These are phyloP conservation scores for Ballota nigra DNA, from an alignment of 257 asterid species.

Conservation along the genomic window DNA sequence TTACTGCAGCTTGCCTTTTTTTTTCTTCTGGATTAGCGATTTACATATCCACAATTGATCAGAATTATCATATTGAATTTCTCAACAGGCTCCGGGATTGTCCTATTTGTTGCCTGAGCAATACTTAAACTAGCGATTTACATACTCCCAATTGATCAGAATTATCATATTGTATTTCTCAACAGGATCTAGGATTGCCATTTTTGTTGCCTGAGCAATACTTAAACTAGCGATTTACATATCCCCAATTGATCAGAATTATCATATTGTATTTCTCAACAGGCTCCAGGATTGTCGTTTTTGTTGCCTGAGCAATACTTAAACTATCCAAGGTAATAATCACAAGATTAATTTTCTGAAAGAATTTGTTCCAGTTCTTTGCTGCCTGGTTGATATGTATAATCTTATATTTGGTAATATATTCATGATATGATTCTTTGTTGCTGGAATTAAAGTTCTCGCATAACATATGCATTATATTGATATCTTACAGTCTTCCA, in stretches of 20 bases:
- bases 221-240: too few relatives aligned
- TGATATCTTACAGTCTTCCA: slow-evolving; percentile 28
- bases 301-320: slow-evolving; percentile 76
- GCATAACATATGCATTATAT: not conserved
- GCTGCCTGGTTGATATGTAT: not conserved
- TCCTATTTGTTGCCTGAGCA: too few relatives aligned
- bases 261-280: slow-evolving; percentile 49
- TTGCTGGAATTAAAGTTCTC: slow-evolving; percentile 15
- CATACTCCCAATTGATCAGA: too few relatives aligned
- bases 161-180: too few relatives aligned
- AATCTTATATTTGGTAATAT: not conserved
- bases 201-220: too few relatives aligned
- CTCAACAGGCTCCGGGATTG: too few relatives aligned
- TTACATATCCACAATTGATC: slow-evolving; percentile 31
- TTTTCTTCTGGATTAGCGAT: slow-evolving; percentile 24
- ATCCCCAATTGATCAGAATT: slow-evolving; percentile 31
- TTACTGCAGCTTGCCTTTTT: not conserved
- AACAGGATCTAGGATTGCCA: too few relatives aligned
- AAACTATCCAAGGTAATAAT: slow-evolving; percentile 77
- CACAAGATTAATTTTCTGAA: not conserved
- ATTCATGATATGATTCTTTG: not conserved
- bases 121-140: too few relatives aligned
- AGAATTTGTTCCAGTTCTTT: not conserved
- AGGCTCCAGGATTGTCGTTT: slow-evolving; percentile 97
- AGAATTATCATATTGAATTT: too few relatives aligned